Evolutionary conservation across 805 yeast species (phyloP).

Genomic region (Starmerella tilneyi): DNA sequence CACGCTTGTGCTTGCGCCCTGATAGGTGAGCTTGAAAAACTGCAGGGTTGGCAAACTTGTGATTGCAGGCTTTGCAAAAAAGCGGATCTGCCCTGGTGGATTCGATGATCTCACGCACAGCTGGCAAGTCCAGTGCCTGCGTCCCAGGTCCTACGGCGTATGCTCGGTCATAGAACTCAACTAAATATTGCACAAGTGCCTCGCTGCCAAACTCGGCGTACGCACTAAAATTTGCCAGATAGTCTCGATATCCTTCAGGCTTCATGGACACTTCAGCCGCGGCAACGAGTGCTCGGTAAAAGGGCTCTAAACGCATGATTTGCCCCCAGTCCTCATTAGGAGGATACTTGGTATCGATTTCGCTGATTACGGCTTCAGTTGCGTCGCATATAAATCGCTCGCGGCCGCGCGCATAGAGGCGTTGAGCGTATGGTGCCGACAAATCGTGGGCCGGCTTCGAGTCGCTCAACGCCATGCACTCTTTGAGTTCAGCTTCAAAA

Average conservation of each 20-base stretch:
- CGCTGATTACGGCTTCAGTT: conserved; percentile 37
- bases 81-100: conserved; percentile 23
- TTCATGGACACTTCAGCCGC: not conserved
- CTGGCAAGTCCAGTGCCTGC: conserved; percentile 7
- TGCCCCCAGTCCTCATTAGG: conserved; percentile 41
- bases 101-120: not conserved
- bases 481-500: conserved; percentile 11
- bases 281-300: conserved; percentile 5
- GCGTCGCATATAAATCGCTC: conserved; percentile 40
- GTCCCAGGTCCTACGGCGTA: conserved; percentile 38
- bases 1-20: conserved; percentile 67
- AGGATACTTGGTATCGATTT: conserved; percentile 43
- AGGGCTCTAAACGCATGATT: conserved; percentile 40
- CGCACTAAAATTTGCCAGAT: conserved; percentile 35
- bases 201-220: conserved; percentile 32
- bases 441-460: conserved; percentile 2
- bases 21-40: conserved; percentile 58
- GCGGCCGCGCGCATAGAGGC: conserved; percentile 11
- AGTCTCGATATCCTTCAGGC: conserved; percentile 38
- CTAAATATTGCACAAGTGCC: conserved; percentile 42
- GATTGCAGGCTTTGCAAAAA: conserved; percentile 57
- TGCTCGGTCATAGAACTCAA: conserved; percentile 38
- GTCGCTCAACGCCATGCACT: conserved; percentile 9
- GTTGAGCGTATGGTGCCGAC: not conserved
- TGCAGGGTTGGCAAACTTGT: conserved; percentile 49